These are phyloP conservation scores for Argentina anserina DNA, from an alignment of 306 rosid genomes.

Conservation along the genomic window DNA sequence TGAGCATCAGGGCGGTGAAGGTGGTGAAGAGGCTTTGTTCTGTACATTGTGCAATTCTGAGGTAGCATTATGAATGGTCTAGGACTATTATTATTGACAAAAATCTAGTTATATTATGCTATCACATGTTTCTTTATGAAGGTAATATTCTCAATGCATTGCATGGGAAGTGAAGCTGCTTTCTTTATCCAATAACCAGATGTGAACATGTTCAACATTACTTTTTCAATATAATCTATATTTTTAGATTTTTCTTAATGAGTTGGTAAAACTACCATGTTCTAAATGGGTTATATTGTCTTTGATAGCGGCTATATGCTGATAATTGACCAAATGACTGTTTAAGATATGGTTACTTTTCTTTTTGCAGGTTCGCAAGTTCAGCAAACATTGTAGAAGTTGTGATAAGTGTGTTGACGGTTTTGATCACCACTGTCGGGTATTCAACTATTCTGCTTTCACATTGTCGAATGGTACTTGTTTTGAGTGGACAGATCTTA, in stretches of 20 bases:
- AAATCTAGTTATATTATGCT: constrained; percentile 8
- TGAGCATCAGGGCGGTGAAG: constrained; percentile 50
- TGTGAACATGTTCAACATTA: neutral
- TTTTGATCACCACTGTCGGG: constrained; percentile 98
- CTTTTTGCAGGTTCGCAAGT: constrained; percentile 79
- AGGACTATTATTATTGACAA: neutral
- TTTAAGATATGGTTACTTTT: constrained; percentile 8
- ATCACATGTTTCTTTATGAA: constrained; percentile 13
- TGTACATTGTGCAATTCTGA: constrained; percentile 97
- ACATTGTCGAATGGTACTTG: constrained; percentile 18
- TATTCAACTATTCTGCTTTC: constrained; percentile 25
- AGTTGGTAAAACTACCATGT: neutral
- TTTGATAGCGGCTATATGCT: neutral
- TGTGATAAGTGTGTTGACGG: constrained; percentile 98
- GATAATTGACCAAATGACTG: neutral
- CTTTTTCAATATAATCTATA: too few relatives aligned
- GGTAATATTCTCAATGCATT: neutral
- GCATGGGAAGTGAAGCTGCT: constrained; percentile 3
- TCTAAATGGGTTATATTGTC: neutral
- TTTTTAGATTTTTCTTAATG: neutral
- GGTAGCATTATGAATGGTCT: constrained; percentile 41
- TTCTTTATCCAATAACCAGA: neutral
- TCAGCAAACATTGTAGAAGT: constrained; percentile 97
- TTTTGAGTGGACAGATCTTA: constrained; percentile 23
- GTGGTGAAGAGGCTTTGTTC: constrained; percentile 86